These are phyloP conservation scores for Quercus phellos DNA, from an alignment of 331 rosid genomes.

Conservation along the genomic window DNA sequence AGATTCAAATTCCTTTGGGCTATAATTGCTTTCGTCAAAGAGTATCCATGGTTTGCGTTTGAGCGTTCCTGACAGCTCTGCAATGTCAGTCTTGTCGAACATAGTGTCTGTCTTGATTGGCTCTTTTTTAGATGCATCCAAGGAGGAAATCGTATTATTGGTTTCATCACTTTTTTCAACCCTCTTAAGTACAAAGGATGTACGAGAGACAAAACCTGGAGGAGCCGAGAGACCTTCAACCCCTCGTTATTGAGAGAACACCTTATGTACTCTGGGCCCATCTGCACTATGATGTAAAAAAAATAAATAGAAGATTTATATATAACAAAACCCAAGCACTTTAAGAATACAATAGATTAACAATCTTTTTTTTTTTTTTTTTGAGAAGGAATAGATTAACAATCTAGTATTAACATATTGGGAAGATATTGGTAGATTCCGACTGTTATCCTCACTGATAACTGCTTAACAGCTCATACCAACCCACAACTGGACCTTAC, in stretches of 20 bases:
- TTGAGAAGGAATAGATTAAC: conserved; percentile 4
- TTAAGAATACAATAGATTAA: neutral
- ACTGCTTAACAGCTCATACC: neutral
- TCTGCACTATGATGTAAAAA: conserved; percentile 32
- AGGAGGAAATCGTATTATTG: conserved; percentile 16
- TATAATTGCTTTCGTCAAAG: conserved; percentile 28
- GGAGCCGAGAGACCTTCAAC: conserved; percentile 39
- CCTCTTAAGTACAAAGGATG: conserved; percentile 56
- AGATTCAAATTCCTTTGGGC: conserved; percentile 31
- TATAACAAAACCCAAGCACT: neutral
- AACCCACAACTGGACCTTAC: neutral
- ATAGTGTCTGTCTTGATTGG: conserved; percentile 14
- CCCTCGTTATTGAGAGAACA: conserved; percentile 15
- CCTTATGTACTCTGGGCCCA: conserved; percentile 24
- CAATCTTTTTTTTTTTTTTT: no score
- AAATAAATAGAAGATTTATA: conserved; percentile 14
- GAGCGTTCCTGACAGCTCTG: conserved; percentile 19
- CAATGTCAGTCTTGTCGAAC: conserved; percentile 23
- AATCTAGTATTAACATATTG: neutral
- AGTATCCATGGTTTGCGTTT: conserved; percentile 58
- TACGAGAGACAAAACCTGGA: conserved; percentile 64
- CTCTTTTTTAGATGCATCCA: conserved; percentile 28
- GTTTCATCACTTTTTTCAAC: conserved; percentile 28
- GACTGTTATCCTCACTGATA: neutral
- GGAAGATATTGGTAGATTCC: neutral